These are phyloP conservation scores for Penicillium tannophilum DNA, from an alignment of 495 filamentous ascomycete species.

Conservation along the genomic window DNA sequence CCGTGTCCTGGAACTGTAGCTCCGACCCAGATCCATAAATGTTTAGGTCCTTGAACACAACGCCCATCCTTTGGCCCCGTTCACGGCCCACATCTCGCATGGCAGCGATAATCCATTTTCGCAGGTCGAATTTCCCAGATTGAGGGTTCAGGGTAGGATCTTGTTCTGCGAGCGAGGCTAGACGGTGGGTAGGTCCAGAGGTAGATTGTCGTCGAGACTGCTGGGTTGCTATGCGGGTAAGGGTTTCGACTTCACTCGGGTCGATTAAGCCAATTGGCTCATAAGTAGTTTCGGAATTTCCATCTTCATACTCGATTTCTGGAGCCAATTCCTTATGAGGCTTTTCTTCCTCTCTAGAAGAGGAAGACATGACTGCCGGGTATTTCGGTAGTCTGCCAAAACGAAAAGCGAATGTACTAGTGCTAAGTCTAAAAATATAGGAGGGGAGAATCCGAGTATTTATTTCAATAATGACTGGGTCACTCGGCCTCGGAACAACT, in stretches of 20 bases:
- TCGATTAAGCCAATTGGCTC: constrained; percentile 21
- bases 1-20: constrained; percentile 53
- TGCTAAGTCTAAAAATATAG: background rate
- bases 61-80: constrained; percentile 32
- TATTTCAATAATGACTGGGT: background rate
- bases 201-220: constrained; percentile 17
- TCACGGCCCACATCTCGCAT: constrained; percentile 30
- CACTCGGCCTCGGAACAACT: background rate
- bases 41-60: constrained; percentile 52
- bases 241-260: constrained; percentile 24
- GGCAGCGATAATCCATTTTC: constrained; percentile 33
- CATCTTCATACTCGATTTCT: background rate
- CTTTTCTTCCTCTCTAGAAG: background rate
- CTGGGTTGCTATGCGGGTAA: constrained; percentile 24
- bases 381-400: background rate
- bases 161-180: constrained; percentile 12
- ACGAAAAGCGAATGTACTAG: background rate
- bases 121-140: constrained; percentile 29
- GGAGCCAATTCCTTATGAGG: background rate
- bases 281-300: background rate
- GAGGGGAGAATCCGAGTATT: background rate
- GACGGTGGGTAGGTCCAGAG: constrained; percentile 1
- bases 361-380: constrained; percentile 4
- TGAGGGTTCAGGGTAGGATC: constrained; percentile 32
- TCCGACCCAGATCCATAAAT: constrained; percentile 55